Evolutionary conservation across 139 green algal genomes (phyloP), one percentile per base, ranked within the genome.

Genomic region (Tetraselmis striata): DNA sequence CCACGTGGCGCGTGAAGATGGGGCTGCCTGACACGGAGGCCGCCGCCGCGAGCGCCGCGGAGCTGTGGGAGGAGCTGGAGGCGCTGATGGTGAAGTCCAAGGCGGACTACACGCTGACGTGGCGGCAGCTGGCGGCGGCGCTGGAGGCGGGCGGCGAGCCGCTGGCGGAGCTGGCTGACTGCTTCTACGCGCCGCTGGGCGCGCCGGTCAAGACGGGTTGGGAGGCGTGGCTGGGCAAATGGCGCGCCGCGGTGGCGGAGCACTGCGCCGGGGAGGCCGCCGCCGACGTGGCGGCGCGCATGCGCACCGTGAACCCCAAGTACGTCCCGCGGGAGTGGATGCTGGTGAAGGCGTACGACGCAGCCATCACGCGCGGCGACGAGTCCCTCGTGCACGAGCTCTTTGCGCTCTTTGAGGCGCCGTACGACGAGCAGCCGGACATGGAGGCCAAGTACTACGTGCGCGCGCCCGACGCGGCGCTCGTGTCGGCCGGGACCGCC

Each of bases 291-390:
- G 76, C 31, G 28, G 77, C 75, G 80, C 24, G 31, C 23, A 83
- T 86, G 85, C 28, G 31, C 1, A 2, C 0, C 1, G 79, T 29
- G 29, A 89, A 89, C 75, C 85, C 85, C 1, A 84, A 83, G 78
- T 89, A 86, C 80, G 78, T 89, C 28, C 82, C 76, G 29, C 75
- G 82, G 27, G 80, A 89, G 30, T 82, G 81, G 77, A 81, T 86
- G 80, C 77, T 84, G 45, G 78, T 84, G 31, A 76, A 86, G 45
- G 85, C 85, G 32, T 86, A 86, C 75, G 58, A 77, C 5, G 45
- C 75, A 1, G 85, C 85, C 25, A 32, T 77, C 25, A 77, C 23
- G 25, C 2, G 2, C 2, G 26, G 74, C n/a, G n/a, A 77, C 74
- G 74, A 28, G 25, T 27, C 31, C 22, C 29, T 29, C 23, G 80